Evolutionary conservation across 129 eudicot species (phyloP), one percentile per base, ranked within the genome.

Genomic region (Silybum marianum): DNA sequence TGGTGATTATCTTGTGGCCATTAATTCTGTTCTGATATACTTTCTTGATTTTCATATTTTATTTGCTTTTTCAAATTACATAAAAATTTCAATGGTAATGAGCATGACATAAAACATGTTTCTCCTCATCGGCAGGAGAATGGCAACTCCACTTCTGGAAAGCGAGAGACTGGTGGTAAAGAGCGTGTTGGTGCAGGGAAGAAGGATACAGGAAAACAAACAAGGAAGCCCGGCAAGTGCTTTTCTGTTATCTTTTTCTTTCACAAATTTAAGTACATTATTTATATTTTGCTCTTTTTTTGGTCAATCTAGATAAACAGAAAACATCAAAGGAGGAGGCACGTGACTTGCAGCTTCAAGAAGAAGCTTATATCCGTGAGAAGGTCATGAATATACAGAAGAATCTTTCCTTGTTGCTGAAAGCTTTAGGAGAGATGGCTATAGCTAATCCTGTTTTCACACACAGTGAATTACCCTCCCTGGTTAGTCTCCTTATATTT

Each of bases 301-400:
- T 79, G 82, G 84, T 75, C 23, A 78, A 62, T 83, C 9, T 78
- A 96, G 99, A 93, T 58, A 96, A 93, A 86, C 91, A 93, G 71
- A 96, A 96, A 89, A 96, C 97, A 21, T 95, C 97, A 38, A 96
- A 96, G 82, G 99, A 96, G 85, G 99, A 96, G 87, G 99, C 98
- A 30, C 99, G 99, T 81, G 99, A 96, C 12, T 73, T 89, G 82
- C 97, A 91, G 89, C 97, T 96, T 71, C 82, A 58, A 60, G 98
- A 96, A 85, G 99, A 96, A 87, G 88, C 89, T 65, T 73, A 66
- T 75, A 84, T 93, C 30, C 93, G 98, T 48, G 86, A 91, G 68
- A 93, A 85, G 88, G 98, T 93, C 84, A 75, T 65, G 82, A 86
- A 75, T 42, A 87, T 96, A 73, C 92, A 93, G 81, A 88, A 82